phyloP scores from a whole-genome alignment of 768 basidiomycete species.

The Strobilomyces dryophilus region DNA sequence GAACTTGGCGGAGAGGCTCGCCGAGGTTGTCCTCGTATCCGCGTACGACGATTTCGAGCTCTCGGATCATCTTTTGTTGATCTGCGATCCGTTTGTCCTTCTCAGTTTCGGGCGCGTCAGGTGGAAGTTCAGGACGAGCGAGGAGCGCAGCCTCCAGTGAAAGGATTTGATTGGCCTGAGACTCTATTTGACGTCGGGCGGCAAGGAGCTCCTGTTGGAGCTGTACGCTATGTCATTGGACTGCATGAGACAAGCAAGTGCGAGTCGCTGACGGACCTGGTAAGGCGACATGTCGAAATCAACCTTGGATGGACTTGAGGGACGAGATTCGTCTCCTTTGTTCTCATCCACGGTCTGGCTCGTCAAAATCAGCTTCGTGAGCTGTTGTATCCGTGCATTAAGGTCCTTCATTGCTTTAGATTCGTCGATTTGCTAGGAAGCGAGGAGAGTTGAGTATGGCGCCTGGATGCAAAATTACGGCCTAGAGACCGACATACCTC shows the following conservation, averaged over 20 bases:
- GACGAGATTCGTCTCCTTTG: slow-evolving; percentile 67
- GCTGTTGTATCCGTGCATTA: slow-evolving; percentile 72
- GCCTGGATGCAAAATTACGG: background rate
- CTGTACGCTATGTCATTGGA: slow-evolving; percentile 30
- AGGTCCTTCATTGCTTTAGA: slow-evolving; percentile 82
- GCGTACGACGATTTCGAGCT: slow-evolving; percentile 67
- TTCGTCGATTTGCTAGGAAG: slow-evolving; percentile 72
- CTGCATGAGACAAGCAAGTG: background rate
- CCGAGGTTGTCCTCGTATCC: slow-evolving; percentile 74
- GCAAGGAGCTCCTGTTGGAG: slow-evolving; percentile 86
- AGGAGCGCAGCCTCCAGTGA: slow-evolving; percentile 76
- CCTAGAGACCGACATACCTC: slow-evolving; percentile 30
- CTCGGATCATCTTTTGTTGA: slow-evolving; percentile 70
- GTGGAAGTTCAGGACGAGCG: slow-evolving; percentile 62
- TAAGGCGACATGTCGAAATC: slow-evolving; percentile 90
- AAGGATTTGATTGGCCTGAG: slow-evolving; percentile 79
- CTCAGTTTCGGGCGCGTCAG: slow-evolving; percentile 62
- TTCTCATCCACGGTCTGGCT: slow-evolving; percentile 75
- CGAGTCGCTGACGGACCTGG: slow-evolving; percentile 44
- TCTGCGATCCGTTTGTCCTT: slow-evolving; percentile 74
- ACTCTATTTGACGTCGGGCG: slow-evolving; percentile 71
- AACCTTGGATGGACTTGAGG: slow-evolving; percentile 80
- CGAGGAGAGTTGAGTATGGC: background rate
- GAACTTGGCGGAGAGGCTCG: slow-evolving; percentile 59
- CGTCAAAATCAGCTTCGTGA: slow-evolving; percentile 82